These are phyloP conservation scores for Cordyceps cateniannulata DNA, from an alignment of 2,329 filamentous ascomycete species.

Conservation along the genomic window DNA sequence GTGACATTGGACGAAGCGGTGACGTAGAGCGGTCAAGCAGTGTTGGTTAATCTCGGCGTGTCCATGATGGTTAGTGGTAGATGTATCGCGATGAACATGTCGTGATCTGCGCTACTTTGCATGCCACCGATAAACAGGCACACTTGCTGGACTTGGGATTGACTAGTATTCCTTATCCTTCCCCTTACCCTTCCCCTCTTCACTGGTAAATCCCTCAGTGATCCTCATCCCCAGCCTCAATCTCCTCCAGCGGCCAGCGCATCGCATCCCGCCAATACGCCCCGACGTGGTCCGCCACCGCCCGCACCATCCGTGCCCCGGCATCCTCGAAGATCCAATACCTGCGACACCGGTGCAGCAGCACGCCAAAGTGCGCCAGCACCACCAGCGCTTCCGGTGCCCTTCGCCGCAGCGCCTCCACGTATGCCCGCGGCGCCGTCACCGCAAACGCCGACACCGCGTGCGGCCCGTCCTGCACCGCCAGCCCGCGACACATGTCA, in stretches of 20 bases:
- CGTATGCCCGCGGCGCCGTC: conserved; percentile 25
- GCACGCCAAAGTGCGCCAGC: conserved; percentile 42
- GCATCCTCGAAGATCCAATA: conserved; percentile 34
- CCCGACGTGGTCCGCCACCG: conserved; percentile 27
- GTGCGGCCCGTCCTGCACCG: conserved; percentile 20
- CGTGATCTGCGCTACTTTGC: too few species aligned
- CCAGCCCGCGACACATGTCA: conserved; percentile 23
- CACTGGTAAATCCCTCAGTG: neutral
- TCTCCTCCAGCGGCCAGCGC: conserved; percentile 27
- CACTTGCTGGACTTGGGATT: too few species aligned
- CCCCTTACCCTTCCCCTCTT: too few species aligned
- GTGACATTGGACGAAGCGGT: neutral
- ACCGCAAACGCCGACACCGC: conserved; percentile 28
- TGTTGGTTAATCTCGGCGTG: neutral
- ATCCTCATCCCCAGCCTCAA: neutral
- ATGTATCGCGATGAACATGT: too few species aligned
- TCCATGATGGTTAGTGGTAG: too few species aligned
- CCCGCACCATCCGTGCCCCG: conserved; percentile 25
- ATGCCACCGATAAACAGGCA: too few species aligned
- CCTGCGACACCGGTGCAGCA: conserved; percentile 35
- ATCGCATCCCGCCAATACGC: conserved; percentile 27
- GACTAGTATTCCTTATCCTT: too few species aligned
- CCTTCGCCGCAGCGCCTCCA: conserved; percentile 28
- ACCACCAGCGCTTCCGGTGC: conserved; percentile 38
- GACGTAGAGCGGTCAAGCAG: neutral